Evolutionary conservation across 495 filamentous ascomycete species (phyloP).

Genomic region (Amphirosellinia nigrospora): DNA sequence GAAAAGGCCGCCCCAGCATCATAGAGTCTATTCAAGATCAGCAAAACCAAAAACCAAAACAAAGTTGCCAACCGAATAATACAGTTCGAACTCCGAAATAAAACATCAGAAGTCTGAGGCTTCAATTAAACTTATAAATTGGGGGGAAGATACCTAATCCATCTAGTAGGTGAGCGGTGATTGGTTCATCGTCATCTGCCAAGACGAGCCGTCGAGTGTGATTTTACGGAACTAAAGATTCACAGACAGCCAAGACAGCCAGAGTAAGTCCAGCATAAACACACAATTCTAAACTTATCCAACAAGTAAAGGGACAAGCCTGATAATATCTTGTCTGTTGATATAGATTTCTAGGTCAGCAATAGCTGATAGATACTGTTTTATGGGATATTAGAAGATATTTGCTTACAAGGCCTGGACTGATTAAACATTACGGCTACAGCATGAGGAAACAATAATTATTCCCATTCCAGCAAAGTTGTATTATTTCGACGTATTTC

Average conservation of each 20-base stretch:
- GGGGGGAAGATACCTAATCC: constrained; percentile 9
- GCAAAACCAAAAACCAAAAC: neutral
- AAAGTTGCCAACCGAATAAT: too few relatives aligned
- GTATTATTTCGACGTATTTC: neutral
- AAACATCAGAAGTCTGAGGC: neutral
- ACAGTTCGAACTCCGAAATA: neutral
- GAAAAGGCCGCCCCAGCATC: constrained; percentile 42
- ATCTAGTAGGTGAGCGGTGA: neutral
- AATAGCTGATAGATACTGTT: neutral
- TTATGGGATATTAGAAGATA: neutral
- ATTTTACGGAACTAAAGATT: neutral
- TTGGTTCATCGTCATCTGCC: neutral
- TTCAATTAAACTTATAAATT: neutral
- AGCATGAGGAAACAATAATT: too few relatives aligned
- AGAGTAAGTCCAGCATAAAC: too few relatives aligned
- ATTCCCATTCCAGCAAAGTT: constrained; percentile 7
- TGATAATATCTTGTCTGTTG: neutral
- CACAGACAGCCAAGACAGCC: neutral
- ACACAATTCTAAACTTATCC: neutral
- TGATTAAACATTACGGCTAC: neutral
- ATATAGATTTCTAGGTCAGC: neutral
- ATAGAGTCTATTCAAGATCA: constrained; percentile 6
- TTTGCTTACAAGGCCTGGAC: neutral
- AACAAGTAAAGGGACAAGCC: neutral
- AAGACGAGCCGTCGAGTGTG: neutral